These are phyloP conservation scores for Penicillium odoratum DNA, from an alignment of 495 filamentous ascomycete species.

Conservation along the genomic window DNA sequence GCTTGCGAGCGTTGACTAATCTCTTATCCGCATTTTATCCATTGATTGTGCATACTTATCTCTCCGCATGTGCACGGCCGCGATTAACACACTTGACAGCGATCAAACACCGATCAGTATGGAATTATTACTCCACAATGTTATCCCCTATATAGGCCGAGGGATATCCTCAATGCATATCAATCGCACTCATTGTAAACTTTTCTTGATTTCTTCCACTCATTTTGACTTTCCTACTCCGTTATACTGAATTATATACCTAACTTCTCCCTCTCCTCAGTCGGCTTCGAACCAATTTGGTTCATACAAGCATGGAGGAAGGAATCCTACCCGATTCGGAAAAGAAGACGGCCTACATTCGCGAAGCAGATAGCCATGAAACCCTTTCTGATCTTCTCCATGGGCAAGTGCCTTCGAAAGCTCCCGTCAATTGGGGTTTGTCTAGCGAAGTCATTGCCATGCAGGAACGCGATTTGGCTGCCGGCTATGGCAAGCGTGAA, in stretches of 20 bases:
- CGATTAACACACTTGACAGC: too few relatives aligned
- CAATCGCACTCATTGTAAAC: too few relatives aligned
- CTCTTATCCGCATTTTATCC: too few relatives aligned
- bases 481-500: conserved; percentile 43
- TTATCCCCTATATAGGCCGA: too few relatives aligned
- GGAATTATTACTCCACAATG: too few relatives aligned
- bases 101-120: too few relatives aligned
- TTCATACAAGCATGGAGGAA: background rate
- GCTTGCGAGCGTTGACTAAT: too few relatives aligned
- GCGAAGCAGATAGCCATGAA: background rate
- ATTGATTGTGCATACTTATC: too few relatives aligned
- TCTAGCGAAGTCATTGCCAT: background rate
- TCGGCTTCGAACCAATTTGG: background rate
- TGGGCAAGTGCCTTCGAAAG: background rate
- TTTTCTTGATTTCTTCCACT: background rate
- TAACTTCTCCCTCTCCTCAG: background rate
- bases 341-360: background rate
- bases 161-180: too few relatives aligned
- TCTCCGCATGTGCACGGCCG: too few relatives aligned
- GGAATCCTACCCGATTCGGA: background rate
- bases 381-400: background rate
- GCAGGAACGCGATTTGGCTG: conserved; percentile 13
- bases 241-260: background rate
- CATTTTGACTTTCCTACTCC: background rate
- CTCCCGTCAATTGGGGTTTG: background rate